These are phyloP conservation scores for Bremia lactucae DNA, from an alignment of 352 stramenopile genomes.

Conservation along the genomic window DNA sequence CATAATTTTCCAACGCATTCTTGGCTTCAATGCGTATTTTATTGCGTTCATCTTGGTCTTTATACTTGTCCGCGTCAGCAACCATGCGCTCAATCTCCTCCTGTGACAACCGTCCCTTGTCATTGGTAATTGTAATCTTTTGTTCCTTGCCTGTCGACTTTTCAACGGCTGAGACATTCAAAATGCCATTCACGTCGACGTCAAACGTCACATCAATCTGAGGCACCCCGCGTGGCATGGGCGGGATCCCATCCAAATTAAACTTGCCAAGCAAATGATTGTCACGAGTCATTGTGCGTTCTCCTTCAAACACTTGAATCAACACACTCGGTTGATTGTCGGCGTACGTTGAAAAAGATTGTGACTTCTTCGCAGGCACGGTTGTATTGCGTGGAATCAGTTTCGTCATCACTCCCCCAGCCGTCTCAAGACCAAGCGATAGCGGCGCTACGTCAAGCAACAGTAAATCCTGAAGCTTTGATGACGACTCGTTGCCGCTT, in stretches of 20 bases:
- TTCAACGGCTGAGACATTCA: conserved; percentile 84
- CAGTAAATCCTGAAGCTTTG: conserved; percentile 75
- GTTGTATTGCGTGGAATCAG: conserved; percentile 85
- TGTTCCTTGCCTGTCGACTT: conserved; percentile 63
- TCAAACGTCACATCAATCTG: conserved; percentile 88
- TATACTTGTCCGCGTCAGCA: conserved; percentile 58
- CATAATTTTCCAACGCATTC: conserved; percentile 82
- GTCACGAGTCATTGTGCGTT: conserved; percentile 74
- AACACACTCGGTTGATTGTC: conserved; percentile 80
- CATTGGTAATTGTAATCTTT: conserved; percentile 69
- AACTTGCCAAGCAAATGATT: conserved; percentile 92
- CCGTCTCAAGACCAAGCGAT: conserved; percentile 82
- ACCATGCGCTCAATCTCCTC: conserved; percentile 69
- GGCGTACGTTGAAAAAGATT: conserved; percentile 53
- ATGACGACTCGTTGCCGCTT: conserved; percentile 61
- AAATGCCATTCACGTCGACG: conserved; percentile 88
- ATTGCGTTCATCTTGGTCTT: conserved; percentile 59
- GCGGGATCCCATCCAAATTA: conserved; percentile 82
- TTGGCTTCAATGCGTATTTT: conserved; percentile 52
- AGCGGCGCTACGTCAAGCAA: conserved; percentile 86
- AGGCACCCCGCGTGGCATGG: conserved; percentile 77
- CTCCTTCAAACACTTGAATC: conserved; percentile 84
- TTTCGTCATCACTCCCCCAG: conserved; percentile 81
- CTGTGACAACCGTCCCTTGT: conserved; percentile 51
- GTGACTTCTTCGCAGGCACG: conserved; percentile 75